phyloP scores from a whole-genome alignment of 1,284 basidiomycete species.

The Ustilago trichophora region DNA sequence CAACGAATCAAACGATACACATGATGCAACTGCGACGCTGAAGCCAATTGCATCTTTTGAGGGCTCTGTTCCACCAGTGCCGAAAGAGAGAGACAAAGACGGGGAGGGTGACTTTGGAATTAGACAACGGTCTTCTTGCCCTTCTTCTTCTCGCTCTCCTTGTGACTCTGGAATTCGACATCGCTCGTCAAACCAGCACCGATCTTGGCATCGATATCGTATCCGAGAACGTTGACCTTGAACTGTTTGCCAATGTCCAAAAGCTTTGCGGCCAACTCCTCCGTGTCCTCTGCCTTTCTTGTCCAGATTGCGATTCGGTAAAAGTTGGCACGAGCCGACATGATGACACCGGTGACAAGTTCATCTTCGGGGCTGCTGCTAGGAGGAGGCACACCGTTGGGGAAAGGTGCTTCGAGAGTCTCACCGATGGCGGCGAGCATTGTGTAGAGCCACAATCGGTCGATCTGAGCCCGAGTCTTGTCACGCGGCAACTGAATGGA shows the following conservation, averaged over 20 bases:
- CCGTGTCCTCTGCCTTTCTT: constrained; percentile 72
- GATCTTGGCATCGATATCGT: constrained; percentile 77
- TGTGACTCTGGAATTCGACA: constrained; percentile 64
- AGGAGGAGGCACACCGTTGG: constrained; percentile 44
- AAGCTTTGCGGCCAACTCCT: constrained; percentile 72
- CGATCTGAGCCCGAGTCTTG: constrained; percentile 83
- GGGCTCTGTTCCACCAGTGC: no score
- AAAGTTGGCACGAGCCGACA: constrained; percentile 91
- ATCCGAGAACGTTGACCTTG: constrained; percentile 88
- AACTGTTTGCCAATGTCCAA: constrained; percentile 82
- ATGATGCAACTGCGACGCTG: no score
- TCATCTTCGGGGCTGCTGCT: constrained; percentile 44
- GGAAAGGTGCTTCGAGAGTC: constrained; percentile 60
- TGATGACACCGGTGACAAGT: constrained; percentile 77
- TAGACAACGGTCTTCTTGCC: constrained; percentile 74
- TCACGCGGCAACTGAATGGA: constrained; percentile 95
- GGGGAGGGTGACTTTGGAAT: not conserved
- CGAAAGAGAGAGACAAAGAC: no score
- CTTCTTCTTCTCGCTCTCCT: constrained; percentile 85
- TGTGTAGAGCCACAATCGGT: constrained; percentile 98
- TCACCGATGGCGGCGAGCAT: constrained; percentile 66
- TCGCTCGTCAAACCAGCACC: constrained; percentile 72
- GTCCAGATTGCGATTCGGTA: constrained; percentile 98
- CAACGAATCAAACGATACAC: no score
- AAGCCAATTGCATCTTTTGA: no score